Evolutionary conservation across 257 asterid genomes (phyloP), one percentile per base, ranked within the genome.

Genomic region (Datura wrightii): DNA sequence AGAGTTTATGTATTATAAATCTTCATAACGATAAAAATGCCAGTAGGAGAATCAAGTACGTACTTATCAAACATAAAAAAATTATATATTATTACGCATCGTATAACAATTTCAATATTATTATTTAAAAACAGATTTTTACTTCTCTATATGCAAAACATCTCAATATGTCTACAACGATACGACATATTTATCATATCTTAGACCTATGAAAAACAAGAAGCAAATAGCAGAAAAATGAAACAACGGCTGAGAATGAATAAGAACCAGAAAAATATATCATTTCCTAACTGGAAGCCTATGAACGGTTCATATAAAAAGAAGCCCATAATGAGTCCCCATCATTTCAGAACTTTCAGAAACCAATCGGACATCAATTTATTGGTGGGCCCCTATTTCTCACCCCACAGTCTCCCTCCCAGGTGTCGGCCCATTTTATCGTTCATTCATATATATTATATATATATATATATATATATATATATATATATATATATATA

Each of bases 341-440:
- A 60, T 60, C 67, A 60, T 60, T 60, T 58, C 15, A 7, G 24
- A 55, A 55, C 8, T 55, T 55, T 19, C 62, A 56, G 19, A n/a
- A n/a, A 3, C 37, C 13, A 60, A 24, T 60, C 19, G 14, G 3
- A 60, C 37, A 24, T 24, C 31, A 60, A 60, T 60, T 60, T 60
- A 6, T 60, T 60, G 36, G 15, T 19, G 14, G 67, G 14, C 5
- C 66, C 67, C 36, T 0, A 16, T 56, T 56, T 56, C 31, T 15
- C 9, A 56, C 2, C 5, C 1, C 15, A 56, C 37, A 60, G 6
- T 60, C 37, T 15, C 65, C 67, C 36, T n/a, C 36, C 67, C 2
- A 60, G 67, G 39, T 60, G 67, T 60, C 67, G 19, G 67, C 67
- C 37, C 67, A 60, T 60, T 60, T 60, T 24, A 19, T 60, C 37